Conservation (phyloP, 2,329 filamentous ascomycete species). For the Fusarium graminum region DNA sequence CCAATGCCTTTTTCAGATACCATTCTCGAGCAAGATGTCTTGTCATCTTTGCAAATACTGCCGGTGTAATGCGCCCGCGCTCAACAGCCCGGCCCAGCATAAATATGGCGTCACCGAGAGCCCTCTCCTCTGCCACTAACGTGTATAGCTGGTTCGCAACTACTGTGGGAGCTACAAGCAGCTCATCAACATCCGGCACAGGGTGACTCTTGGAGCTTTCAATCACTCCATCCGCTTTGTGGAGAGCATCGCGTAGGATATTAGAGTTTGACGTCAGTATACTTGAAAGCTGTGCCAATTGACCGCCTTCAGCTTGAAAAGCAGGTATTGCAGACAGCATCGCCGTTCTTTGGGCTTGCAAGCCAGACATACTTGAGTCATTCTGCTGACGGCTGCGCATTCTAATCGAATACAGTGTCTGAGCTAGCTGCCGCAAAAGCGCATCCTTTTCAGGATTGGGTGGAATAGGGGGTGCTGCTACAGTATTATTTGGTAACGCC, state of each 20-base stretch:
- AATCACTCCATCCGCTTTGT: slow-evolving; percentile 83
- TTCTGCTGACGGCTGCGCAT: slow-evolving; percentile 79
- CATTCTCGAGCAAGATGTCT: slow-evolving; percentile 81
- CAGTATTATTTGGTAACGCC: slow-evolving; percentile 61
- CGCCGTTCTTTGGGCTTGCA: slow-evolving; percentile 83
- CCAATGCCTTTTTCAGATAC: slow-evolving; percentile 85
- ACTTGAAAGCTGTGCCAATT: slow-evolving; percentile 77
- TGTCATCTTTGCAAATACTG: slow-evolving; percentile 84
- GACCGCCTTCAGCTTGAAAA: slow-evolving; percentile 79
- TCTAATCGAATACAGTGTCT: slow-evolving; percentile 76
- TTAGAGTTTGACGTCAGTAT: slow-evolving; percentile 81
- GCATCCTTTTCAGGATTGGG: slow-evolving; percentile 97
- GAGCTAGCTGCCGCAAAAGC: slow-evolving; percentile 80
- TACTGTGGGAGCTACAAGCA: slow-evolving; percentile 92
- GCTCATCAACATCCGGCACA: slow-evolving; percentile 85
- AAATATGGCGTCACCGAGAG: slow-evolving; percentile 88
- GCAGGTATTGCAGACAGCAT: slow-evolving; percentile 77
- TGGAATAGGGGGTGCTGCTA: slow-evolving; percentile 85
- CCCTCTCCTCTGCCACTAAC: slow-evolving; percentile 88
- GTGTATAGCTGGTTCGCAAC: slow-evolving; percentile 94
- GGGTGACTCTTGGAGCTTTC: slow-evolving; percentile 76
- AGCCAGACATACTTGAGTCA: slow-evolving; percentile 77
- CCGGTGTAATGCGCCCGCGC: slow-evolving; percentile 75
- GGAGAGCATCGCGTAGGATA: slow-evolving; percentile 81
- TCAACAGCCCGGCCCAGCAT: slow-evolving; percentile 82